Conservation (phyloP, 179 eudicot species). For the Sideroxylon spinosum region DNA sequence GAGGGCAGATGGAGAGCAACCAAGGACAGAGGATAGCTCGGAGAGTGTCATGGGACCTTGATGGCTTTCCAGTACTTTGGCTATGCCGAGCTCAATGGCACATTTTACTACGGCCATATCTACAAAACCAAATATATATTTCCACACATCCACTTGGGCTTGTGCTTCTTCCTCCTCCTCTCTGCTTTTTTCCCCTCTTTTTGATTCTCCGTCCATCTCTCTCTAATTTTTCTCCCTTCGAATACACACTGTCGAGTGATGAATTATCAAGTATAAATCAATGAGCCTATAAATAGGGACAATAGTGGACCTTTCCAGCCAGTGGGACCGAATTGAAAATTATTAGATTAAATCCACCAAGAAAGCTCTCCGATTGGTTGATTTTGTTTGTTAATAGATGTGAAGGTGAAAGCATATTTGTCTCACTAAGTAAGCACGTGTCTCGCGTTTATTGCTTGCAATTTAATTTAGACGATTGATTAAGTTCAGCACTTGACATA, state of each 20-base stretch:
- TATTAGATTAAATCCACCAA: no score
- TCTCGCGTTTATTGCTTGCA: no score
- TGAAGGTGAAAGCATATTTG: no score
- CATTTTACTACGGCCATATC: constrained; percentile 62
- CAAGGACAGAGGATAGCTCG: constrained; percentile 41
- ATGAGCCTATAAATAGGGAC: no score
- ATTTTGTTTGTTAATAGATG: no score
- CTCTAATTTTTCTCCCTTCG: not conserved
- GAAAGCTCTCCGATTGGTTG: no score
- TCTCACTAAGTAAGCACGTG: no score
- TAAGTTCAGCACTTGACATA: no score
- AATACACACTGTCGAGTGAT: not conserved
- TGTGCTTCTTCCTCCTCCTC: constrained; percentile 33
- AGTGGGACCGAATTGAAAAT: no score
- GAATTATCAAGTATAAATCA: not conserved
- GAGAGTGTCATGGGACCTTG: constrained; percentile 41
- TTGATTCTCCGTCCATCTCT: constrained; percentile 16
- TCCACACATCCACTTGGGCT: constrained; percentile 52
- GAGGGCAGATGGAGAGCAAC: constrained; percentile 44
- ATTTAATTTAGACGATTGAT: no score
- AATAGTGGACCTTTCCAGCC: no score
- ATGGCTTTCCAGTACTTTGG: constrained; percentile 46
- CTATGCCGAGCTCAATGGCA: constrained; percentile 60
- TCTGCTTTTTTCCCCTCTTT: not conserved
- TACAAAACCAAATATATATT: constrained; percentile 45